Conservation (phyloP, 352 stramenopile species). For the Globisporangium takayamanum region DNA sequence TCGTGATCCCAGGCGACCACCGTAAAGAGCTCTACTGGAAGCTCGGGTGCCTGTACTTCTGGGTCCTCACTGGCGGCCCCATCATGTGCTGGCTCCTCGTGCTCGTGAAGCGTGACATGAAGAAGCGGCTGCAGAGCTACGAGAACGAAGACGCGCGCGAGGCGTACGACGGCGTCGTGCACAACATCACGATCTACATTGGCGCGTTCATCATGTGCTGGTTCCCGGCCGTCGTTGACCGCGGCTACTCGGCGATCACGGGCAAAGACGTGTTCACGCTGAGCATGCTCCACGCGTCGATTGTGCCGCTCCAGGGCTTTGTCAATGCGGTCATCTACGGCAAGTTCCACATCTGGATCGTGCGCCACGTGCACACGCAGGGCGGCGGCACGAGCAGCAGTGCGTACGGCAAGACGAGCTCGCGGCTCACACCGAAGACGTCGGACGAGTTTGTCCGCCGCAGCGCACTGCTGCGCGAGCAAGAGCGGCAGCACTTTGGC, state of each 20-base stretch:
- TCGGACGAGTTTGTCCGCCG: slow-evolving; percentile 32
- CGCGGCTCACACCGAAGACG: slow-evolving; percentile 33
- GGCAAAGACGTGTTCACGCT: slow-evolving; percentile 50
- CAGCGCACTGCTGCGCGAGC: slow-evolving; percentile 31
- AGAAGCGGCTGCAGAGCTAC: slow-evolving; percentile 59
- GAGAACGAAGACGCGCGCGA: slow-evolving; percentile 70
- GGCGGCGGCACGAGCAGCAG: slow-evolving; percentile 7
- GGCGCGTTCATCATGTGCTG: slow-evolving; percentile 76
- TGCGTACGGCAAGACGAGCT: slow-evolving; percentile 21
- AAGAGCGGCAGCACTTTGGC: slow-evolving; percentile 54
- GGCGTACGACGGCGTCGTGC: slow-evolving; percentile 74
- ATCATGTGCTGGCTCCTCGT: slow-evolving; percentile 58
- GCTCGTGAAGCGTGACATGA: slow-evolving; percentile 75
- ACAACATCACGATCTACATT: slow-evolving; percentile 83
- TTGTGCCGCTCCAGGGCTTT: slow-evolving; percentile 80
- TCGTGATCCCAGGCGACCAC: slow-evolving; percentile 36
- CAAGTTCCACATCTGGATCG: slow-evolving; percentile 80
- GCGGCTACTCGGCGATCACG: slow-evolving; percentile 53
- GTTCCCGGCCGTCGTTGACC: slow-evolving; percentile 59
- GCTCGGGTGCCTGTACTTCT: slow-evolving; percentile 64
- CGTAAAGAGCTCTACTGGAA: slow-evolving; percentile 68
- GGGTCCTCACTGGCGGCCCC: slow-evolving; percentile 53
- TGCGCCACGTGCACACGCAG: slow-evolving; percentile 42
- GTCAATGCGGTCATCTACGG: slow-evolving; percentile 84
- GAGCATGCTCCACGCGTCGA: slow-evolving; percentile 65